phyloP scores from a whole-genome alignment of 495 filamentous ascomycete genomes.

The Chaetomium cochliodes region DNA sequence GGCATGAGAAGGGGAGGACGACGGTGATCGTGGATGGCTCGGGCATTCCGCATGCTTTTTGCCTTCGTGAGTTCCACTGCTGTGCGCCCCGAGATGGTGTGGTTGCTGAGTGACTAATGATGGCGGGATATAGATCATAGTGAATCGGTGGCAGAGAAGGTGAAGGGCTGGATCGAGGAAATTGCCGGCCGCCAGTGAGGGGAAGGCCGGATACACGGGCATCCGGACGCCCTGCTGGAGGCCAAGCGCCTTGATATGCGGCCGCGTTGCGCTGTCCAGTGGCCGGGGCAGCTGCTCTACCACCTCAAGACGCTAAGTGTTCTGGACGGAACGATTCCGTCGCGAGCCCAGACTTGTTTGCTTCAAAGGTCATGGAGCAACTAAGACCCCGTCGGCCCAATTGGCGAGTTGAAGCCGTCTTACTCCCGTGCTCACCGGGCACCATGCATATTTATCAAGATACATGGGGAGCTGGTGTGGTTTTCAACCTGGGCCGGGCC shows the following conservation, averaged over 20 bases:
- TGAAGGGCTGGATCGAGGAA: conserved; percentile 58
- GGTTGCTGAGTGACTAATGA: neutral
- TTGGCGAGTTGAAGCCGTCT: neutral
- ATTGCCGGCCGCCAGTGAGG: conserved; percentile 38
- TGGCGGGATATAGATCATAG: conserved; percentile 51
- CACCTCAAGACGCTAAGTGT: neutral
- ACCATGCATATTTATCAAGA: neutral
- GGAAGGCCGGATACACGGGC: neutral
- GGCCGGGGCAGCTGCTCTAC: neutral
- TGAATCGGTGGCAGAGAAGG: conserved; percentile 65
- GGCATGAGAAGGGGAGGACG: conserved; percentile 32
- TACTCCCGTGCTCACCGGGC: neutral
- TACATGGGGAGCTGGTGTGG: neutral
- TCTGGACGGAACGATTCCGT: neutral
- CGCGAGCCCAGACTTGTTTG: neutral
- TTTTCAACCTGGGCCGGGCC: neutral
- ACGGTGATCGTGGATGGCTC: conserved; percentile 68
- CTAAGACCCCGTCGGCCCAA: neutral
- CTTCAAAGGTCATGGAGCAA: neutral
- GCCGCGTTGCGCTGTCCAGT: neutral
- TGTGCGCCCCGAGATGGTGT: conserved; percentile 17
- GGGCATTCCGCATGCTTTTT: conserved; percentile 77
- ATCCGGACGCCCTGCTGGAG: neutral
- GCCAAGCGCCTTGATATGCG: neutral
- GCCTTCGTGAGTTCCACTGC: conserved; percentile 59